Conservation (phyloP, 2,329 filamentous ascomycete genomes). For the Alternaria solani region DNA sequence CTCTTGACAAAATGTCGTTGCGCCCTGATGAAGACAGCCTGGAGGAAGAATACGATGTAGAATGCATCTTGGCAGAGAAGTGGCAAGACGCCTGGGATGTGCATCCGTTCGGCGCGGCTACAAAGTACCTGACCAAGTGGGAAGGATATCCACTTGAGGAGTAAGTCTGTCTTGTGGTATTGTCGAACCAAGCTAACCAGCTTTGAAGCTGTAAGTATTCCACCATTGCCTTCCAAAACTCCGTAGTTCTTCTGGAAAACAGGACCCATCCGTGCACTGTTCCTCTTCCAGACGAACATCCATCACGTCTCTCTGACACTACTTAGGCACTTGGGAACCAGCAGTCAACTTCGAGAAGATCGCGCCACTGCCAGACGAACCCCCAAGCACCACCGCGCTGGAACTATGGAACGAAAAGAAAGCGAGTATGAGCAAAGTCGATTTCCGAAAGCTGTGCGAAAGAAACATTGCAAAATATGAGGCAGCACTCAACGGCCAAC, state of each 20-base stretch:
- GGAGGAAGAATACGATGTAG: constrained; percentile 24
- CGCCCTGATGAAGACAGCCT: constrained; percentile 10
- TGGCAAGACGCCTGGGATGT: constrained; percentile 54
- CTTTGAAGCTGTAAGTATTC: constrained; percentile 18
- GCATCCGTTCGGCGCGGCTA: constrained; percentile 25
- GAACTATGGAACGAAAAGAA: constrained; percentile 3
- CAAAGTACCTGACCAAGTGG: constrained; percentile 71
- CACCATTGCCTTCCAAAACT: background rate
- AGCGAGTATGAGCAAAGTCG: background rate
- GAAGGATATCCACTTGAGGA: constrained; percentile 61
- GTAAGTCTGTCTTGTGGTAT: constrained; percentile 20
- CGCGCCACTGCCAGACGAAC: background rate
- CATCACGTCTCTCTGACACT: constrained; percentile 8
- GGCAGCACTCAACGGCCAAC: constrained; percentile 7
- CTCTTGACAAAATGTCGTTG: constrained; percentile 12
- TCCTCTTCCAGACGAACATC: background rate
- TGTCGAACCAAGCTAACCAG: constrained; percentile 1
- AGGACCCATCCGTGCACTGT: background rate
- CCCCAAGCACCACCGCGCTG: background rate
- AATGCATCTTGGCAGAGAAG: constrained; percentile 41
- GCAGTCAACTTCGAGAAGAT: constrained; percentile 2
- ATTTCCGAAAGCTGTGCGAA: constrained; percentile 4
- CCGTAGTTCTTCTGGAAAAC: background rate
- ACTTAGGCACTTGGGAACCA: constrained; percentile 42
- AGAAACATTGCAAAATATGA: constrained; percentile 29